A percentile compares a stretch with the other conserved stretches of the same genome.
These are phyloP conservation scores for Graphilbum ipis-grandicollis DNA, from an alignment of 2,329 filamentous ascomycete species.

Conservation along the genomic window DNA sequence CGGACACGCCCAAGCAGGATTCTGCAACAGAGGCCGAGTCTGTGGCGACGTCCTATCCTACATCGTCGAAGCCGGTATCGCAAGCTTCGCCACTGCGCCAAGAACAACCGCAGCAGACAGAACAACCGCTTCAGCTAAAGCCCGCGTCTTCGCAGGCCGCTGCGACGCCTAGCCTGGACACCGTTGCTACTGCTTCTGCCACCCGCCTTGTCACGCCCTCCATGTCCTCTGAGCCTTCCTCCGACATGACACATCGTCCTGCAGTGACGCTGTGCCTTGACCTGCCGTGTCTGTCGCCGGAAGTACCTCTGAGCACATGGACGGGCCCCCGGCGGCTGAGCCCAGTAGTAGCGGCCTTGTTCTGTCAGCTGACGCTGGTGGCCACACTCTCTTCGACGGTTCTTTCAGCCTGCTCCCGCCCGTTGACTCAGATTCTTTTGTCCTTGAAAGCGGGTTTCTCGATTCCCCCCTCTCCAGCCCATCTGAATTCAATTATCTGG, in stretches of 20 bases:
- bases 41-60: no score
- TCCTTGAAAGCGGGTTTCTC: constrained; percentile 62
- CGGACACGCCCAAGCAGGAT: no score
- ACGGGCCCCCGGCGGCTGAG: constrained; percentile 25
- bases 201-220: constrained; percentile 12
- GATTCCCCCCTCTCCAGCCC: constrained; percentile 51
- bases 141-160: constrained; percentile 7
- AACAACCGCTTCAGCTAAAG: background rate
- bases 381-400: constrained; percentile 51
- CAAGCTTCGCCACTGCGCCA: constrained; percentile 12
- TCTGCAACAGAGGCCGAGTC: no score
- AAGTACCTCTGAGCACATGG: constrained; percentile 30
- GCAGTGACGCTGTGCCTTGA: constrained; percentile 96
- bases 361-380: constrained; percentile 39
- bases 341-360: constrained; percentile 23
- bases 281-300: constrained; percentile 98
- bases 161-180: no score
- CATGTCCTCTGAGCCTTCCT: constrained; percentile 27
- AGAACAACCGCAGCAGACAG: constrained; percentile 8
- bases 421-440: constrained; percentile 56
- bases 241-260: constrained; percentile 99
- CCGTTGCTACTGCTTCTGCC: no score
- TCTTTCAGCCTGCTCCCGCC: constrained; percentile 49
- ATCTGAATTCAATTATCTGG: constrained; percentile 52
- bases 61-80: constrained; percentile 6